A percentile compares a stretch with the other conserved stretches of the same genome.
These are phyloP conservation scores for Leccinum huronense DNA, from an alignment of 1,284 basidiomycete species.

Conservation along the genomic window DNA sequence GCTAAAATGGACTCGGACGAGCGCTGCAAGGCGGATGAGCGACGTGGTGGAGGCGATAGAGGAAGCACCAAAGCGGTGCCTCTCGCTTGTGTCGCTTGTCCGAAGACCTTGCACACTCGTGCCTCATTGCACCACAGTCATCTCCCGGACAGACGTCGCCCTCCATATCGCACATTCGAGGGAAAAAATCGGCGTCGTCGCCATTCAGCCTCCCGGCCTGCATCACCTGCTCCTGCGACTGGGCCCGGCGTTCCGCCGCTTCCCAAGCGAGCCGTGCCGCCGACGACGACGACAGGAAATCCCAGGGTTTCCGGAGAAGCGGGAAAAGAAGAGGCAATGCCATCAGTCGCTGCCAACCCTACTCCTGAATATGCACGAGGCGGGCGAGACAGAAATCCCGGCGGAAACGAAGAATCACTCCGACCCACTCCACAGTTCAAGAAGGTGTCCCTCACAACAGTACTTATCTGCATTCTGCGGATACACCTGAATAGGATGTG, in stretches of 20 bases:
- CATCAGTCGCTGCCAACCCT: background rate
- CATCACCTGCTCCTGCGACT: constrained; percentile 21
- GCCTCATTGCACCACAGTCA: no score
- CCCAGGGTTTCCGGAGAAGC: constrained; percentile 5
- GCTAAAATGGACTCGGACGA: no score
- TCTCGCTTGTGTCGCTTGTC: no score
- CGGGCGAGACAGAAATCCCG: constrained; percentile 1
- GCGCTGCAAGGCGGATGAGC: no score
- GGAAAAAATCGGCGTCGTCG: constrained; percentile 21
- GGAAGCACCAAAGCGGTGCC: no score
- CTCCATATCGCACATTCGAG: constrained; percentile 19
- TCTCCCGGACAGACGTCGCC: constrained; percentile 9
- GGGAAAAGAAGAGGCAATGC: constrained; percentile 6
- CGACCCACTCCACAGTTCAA: no score
- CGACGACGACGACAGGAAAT: constrained; percentile 13
- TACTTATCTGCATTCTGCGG: no score
- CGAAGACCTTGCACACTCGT: no score
- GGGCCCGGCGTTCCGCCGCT: constrained; percentile 26
- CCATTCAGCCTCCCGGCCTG: constrained; percentile 23
- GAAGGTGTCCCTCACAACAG: no score
- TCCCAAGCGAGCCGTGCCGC: constrained; percentile 30
- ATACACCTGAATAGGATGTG: no score
- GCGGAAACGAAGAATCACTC: constrained; percentile 2
- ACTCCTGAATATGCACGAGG: constrained; percentile 1
- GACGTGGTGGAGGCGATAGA: no score